phyloP scores from a whole-genome alignment of 352 stramenopile genomes.

The Phytopythium montanum region DNA sequence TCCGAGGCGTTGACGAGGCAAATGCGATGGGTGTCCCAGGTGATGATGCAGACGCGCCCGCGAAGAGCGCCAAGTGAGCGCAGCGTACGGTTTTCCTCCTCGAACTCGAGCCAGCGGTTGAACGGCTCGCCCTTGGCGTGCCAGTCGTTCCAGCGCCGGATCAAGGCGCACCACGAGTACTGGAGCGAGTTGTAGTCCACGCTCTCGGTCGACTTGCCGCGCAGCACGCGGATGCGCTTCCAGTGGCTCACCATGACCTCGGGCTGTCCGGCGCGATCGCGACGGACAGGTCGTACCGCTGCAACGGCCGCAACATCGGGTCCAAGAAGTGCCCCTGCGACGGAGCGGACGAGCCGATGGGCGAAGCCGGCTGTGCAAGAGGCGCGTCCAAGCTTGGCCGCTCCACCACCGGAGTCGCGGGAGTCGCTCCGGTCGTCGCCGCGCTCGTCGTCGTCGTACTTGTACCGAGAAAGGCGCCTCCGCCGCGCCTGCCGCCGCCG shows the following conservation, averaged over 20 bases:
- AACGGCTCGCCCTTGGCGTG: neutral
- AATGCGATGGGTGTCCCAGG: neutral
- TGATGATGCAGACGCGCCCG: neutral
- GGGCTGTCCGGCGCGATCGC: neutral
- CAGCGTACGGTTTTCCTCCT: neutral
- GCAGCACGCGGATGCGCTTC: neutral
- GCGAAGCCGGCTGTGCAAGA: no score
- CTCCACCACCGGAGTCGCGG: no score
- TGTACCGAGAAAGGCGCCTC: no score
- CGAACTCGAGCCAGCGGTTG: neutral
- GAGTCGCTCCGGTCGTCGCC: no score
- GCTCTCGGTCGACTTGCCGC: neutral
- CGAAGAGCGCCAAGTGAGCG: neutral
- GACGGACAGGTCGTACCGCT: neutral
- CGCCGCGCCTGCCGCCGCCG: no score
- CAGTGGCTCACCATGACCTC: neutral
- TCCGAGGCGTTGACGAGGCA: slow-evolving; percentile 1
- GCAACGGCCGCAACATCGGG: neutral
- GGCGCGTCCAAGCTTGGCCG: no score
- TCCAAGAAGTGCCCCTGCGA: neutral
- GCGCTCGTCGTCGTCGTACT: no score
- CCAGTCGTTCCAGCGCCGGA: neutral
- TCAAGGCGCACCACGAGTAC: slow-evolving; percentile 2
- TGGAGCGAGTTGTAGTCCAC: neutral
- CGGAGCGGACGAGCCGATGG: neutral